Base-by-base conservation (phyloP, 139 green algal genomes). In the Chlamydomonas schloesseri region DNA sequence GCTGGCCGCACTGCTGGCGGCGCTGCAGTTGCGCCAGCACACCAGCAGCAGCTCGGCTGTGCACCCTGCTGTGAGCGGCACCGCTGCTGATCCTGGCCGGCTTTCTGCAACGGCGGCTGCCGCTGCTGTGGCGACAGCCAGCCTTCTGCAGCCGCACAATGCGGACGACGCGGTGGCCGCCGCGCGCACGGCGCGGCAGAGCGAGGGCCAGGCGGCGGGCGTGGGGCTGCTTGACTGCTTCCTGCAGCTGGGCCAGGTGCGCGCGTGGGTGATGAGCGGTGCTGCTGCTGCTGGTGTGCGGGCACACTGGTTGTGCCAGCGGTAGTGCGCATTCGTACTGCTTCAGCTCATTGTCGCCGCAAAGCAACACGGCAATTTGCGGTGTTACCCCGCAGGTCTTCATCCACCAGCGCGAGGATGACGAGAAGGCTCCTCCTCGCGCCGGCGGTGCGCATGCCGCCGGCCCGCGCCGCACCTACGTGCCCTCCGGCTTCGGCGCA, bases 211-310 rank as follows among this genome's bases (percentile, higher is more conserved):
- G 70, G 31, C 73, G 33, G 72, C 92, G n/a, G 89, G 84, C 47
- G 62, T 88, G 17, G 89, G 87, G 20, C 34, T 90, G 28, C 55
- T 94, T 58, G 92, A 94, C 73, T 90, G 86, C 84, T 91, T 60
- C 64, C 77, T 94, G 72, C 92, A 94, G 90, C 86, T 93, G 28
- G 92, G 92, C 4, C 92, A 94, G 87, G 68, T 90, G 20, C 91
- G 93, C n/a, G n/a, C n/a, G n/a, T n/a, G n/a, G n/a, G n/a, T n/a
- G n/a, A n/a, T n/a, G n/a, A n/a, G n/a, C n/a, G 42, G 42, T 50
- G 42, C 42, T 5, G 42, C 42, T 13, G 42, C 42, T 13, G 42
- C 42, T 50, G 42, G 42, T 8, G 42, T 50, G 42, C 42, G 8
- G 6, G 6, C 42, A 50, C 42, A 50, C 42, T 50, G 42, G 42